phyloP scores from a whole-genome alignment of 2,329 filamentous ascomycete species.

The Lecanosticta acicola region DNA sequence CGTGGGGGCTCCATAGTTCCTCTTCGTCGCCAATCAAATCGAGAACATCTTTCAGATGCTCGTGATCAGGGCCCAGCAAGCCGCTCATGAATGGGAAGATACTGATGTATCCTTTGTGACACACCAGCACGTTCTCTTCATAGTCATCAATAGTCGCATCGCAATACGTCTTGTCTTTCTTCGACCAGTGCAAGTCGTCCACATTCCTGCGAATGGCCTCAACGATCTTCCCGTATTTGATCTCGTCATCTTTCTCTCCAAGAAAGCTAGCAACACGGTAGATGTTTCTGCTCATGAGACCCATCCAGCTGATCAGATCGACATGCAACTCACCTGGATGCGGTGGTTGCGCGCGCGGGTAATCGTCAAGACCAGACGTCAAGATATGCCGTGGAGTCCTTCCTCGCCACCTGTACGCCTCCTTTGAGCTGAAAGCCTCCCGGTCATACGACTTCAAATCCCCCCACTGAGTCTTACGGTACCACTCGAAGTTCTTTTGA shows the following conservation, averaged over 20 bases:
- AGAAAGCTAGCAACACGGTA: constrained; percentile 71
- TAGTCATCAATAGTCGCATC: constrained; percentile 94
- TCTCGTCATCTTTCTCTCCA: constrained; percentile 68
- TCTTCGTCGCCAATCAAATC: constrained; percentile 74
- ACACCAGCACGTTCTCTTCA: constrained; percentile 83
- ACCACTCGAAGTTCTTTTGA: constrained; percentile 89
- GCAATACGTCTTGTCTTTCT: constrained; percentile 75
- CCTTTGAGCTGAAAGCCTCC: constrained; percentile 72
- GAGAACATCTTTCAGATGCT: constrained; percentile 67
- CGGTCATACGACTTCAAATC: constrained; percentile 90
- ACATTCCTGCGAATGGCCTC: constrained; percentile 79
- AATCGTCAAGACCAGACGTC: constrained; percentile 92
- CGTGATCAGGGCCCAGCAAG: constrained; percentile 66
- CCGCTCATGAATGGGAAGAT: constrained; percentile 89
- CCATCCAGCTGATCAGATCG: constrained; percentile 93
- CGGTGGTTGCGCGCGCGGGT: constrained; percentile 86
- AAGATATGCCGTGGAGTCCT: constrained; percentile 80
- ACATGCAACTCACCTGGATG: constrained; percentile 94
- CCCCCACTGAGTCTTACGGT: constrained; percentile 82
- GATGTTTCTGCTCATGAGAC: constrained; percentile 88
- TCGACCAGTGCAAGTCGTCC: constrained; percentile 88
- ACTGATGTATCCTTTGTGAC: constrained; percentile 94
- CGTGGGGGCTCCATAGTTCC: constrained; percentile 83
- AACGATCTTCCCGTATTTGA: constrained; percentile 64
- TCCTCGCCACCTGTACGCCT: constrained; percentile 92